phyloP scores from a whole-genome alignment of 2,329 filamentous ascomycete species.

The Eurotiales sp. region DNA sequence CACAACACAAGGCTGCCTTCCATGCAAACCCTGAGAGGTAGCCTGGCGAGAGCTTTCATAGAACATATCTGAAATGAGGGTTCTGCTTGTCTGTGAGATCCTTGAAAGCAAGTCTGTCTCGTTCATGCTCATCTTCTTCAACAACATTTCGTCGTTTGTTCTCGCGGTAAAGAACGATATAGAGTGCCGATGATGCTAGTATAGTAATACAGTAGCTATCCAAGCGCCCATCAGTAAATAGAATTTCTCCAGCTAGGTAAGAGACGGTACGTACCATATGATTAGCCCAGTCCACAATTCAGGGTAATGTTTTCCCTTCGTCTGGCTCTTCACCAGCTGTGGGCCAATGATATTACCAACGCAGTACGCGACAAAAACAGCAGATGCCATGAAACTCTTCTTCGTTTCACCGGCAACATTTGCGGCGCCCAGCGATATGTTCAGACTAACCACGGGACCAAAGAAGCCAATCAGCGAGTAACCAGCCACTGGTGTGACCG shows the following conservation, averaged over 20 bases:
- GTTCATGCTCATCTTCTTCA: constrained; percentile 56
- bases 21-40: no score
- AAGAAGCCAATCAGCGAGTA: constrained; percentile 73
- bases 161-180: constrained; percentile 56
- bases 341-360: constrained; percentile 74
- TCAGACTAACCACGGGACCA: constrained; percentile 64
- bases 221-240: neutral
- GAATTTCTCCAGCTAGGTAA: no score
- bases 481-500: constrained; percentile 63
- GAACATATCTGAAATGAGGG: constrained; percentile 61
- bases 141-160: constrained; percentile 52
- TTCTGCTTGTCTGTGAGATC: constrained; percentile 69
- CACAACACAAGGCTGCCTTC: no score
- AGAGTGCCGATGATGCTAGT: constrained; percentile 52
- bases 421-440: constrained; percentile 56
- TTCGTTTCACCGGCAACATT: constrained; percentile 75
- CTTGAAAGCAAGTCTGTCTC: constrained; percentile 62
- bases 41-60: constrained; percentile 27
- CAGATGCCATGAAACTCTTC: constrained; percentile 71
- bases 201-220: constrained; percentile 51
- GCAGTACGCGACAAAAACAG: constrained; percentile 72
- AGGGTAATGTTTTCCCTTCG: constrained; percentile 64
- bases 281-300: constrained; percentile 68
- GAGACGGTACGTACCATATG: constrained; percentile 49
- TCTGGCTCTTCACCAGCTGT: constrained; percentile 65